Conservation (phyloP, 306 rosid genomes). For the Medicago arabica region DNA sequence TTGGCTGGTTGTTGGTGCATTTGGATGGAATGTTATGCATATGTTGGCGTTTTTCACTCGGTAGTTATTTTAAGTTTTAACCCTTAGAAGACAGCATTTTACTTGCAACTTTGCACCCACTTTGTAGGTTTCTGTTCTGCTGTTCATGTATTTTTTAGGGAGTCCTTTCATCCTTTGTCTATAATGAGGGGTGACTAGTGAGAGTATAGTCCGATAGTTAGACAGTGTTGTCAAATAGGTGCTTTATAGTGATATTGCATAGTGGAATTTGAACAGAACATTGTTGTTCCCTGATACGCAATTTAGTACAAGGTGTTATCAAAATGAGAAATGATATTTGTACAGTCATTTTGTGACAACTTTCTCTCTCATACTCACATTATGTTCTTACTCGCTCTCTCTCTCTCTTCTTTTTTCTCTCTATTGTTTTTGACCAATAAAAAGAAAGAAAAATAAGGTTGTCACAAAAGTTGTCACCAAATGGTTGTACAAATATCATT, state of each 20-base stretch:
- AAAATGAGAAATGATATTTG: background rate
- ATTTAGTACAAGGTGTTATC: background rate
- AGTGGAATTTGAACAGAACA: background rate
- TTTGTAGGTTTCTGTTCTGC: slow-evolving; percentile 4
- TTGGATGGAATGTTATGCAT: slow-evolving; percentile 1
- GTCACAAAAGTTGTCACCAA: too few species aligned
- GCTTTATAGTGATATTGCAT: background rate
- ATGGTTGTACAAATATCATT: too few species aligned
- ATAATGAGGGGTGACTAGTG: background rate
- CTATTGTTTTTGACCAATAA: too few species aligned
- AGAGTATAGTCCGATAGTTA: background rate
- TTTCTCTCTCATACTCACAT: too few species aligned
- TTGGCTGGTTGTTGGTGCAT: slow-evolving; percentile 10
- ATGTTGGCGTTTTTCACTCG: background rate
- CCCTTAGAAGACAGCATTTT: background rate
- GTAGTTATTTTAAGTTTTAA: background rate
- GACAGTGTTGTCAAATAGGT: background rate
- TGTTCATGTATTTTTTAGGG: slow-evolving; percentile 8
- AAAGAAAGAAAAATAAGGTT: too few species aligned
- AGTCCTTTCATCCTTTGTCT: slow-evolving; percentile 5
- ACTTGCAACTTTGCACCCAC: slow-evolving; percentile 16
- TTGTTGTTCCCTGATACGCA: background rate
- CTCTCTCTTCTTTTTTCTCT: too few species aligned
- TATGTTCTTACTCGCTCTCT: too few species aligned
- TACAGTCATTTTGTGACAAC: too few species aligned